Percentiles rank a stretch among this genome's conserved stretches.
Conservation (phyloP, 129 eudicot species). For the Pulicaria dysenterica region DNA sequence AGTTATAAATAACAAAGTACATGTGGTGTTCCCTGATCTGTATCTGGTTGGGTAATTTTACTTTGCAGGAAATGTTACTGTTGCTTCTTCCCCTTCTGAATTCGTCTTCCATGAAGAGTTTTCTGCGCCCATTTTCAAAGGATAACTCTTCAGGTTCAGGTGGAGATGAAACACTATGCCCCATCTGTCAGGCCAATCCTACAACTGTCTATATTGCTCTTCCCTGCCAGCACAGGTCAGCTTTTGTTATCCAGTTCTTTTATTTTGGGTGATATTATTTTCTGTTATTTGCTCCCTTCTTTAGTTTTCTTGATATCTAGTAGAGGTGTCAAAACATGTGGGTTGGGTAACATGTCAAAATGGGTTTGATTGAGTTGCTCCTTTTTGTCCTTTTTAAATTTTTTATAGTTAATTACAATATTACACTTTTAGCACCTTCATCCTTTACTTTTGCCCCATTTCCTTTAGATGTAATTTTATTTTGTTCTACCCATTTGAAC, state of each 20-base stretch:
- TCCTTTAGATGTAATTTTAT: not conserved
- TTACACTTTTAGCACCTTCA: slow-evolving; percentile 3
- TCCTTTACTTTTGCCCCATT: not conserved
- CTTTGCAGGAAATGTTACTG: slow-evolving; percentile 92
- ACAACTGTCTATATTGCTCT: slow-evolving; percentile 86
- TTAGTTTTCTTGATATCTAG: not conserved
- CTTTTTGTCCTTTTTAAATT: not conserved
- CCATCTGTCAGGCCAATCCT: slow-evolving; percentile 85
- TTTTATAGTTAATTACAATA: too few relatives aligned
- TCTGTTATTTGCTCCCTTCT: slow-evolving; percentile 6
- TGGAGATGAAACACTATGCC: slow-evolving; percentile 80
- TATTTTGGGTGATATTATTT: not conserved
- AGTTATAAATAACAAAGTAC: not conserved
- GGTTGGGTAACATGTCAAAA: not conserved
- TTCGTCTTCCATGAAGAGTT: slow-evolving; percentile 74
- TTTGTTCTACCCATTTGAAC: not conserved
- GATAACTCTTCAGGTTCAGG: slow-evolving; percentile 68
- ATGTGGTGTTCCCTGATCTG: not conserved
- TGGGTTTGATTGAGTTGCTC: not conserved
- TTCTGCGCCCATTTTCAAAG: slow-evolving; percentile 85
- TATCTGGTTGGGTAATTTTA: slow-evolving; percentile 5
- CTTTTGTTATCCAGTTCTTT: not conserved
- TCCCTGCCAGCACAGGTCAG: slow-evolving; percentile 97
- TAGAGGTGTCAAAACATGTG: slow-evolving; percentile 7
- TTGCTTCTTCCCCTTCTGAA: slow-evolving; percentile 98